Base-by-base conservation (phyloP, 371 early-diverging fungal genomes). In the Mucor plumbeus region DNA sequence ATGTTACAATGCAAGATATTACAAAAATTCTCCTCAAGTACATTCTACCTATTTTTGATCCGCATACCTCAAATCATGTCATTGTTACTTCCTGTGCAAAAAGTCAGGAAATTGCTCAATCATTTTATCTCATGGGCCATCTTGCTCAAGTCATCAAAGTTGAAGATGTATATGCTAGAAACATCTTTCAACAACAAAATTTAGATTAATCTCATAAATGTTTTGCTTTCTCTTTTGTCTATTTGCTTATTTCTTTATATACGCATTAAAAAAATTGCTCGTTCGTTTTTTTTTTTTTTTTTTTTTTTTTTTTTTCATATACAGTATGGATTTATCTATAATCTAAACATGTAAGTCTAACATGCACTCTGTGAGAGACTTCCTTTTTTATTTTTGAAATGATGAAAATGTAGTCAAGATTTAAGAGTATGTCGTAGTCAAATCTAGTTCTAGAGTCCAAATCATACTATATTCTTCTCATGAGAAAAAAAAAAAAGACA, bases 41-140 rank as follows among this genome's bases (percentile, higher is more conserved):
- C 56, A 65, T 85, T 38, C 48, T 66, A 36, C 74, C 77, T 19
- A 68, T 82, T 15, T 85, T 85, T 67, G 65, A 71, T 39, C 63
- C 83, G 8, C 71, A 74, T 6, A 58, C 60, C 10, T 82, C 84
- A 10, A 74, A 81, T 54, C 77, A 81, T 47, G 83, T 84, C 39
- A 80, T 84, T 31, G 80, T 77, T 38, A 76, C 75, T 31, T 78
- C 82, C 0, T 63, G 74, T 3, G 65, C 70, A 61, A 85, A 84
- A 69, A 70, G 62, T 17, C 57, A 78, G 58, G 83, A 80, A 26
- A 65, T 71, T 35, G 71, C 62, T 10, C 57, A 61, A 14, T 65
- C 70, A 13, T 65, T 70, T 50, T 56, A 31, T 8, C 21, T 39
- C 4, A 65, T 61, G 66, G 70, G 66, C 4, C 62, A 70, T 61